phyloP scores from a whole-genome alignment of 345 rosid genomes.

The Leavenworthia alabamica region DNA sequence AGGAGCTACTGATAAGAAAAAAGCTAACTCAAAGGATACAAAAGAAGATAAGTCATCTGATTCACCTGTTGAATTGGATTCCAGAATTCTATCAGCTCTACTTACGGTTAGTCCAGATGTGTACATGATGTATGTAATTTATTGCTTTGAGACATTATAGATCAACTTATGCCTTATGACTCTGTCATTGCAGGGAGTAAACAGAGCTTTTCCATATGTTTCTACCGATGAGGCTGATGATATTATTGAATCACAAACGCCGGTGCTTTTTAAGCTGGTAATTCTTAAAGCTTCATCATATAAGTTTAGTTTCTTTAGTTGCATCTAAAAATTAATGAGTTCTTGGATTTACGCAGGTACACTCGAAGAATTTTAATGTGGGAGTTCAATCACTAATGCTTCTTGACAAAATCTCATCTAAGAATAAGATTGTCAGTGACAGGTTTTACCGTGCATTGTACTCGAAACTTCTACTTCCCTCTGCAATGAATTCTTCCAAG shows the following conservation, averaged over 20 bases:
- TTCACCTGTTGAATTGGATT: slow-evolving; percentile 80
- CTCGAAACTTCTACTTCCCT: slow-evolving; percentile 84
- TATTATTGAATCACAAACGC: slow-evolving; percentile 78
- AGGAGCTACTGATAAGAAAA: slow-evolving; percentile 24
- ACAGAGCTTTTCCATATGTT: slow-evolving; percentile 97
- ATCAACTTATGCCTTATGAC: slow-evolving; percentile 2
- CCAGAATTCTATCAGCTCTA: slow-evolving; percentile 83
- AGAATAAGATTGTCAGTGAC: slow-evolving; percentile 91
- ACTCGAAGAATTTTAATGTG: slow-evolving; percentile 84
- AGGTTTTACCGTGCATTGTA: slow-evolving; percentile 90
- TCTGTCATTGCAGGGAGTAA: slow-evolving; percentile 62
- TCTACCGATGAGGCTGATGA: slow-evolving; percentile 79
- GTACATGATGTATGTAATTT: not conserved
- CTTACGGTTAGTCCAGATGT: slow-evolving; percentile 51
- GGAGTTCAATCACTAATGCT: slow-evolving; percentile 95
- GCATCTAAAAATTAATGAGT: not conserved
- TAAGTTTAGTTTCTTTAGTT: slow-evolving; percentile 1
- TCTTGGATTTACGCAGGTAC: slow-evolving; percentile 52
- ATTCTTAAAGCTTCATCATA: slow-evolving; percentile 1
- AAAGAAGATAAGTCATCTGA: slow-evolving; percentile 40
- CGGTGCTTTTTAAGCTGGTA: slow-evolving; percentile 87
- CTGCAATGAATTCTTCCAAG: slow-evolving; percentile 93
- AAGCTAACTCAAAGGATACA: slow-evolving; percentile 31
- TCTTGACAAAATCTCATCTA: slow-evolving; percentile 92
- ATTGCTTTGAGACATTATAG: not conserved